Percentiles rank a stretch among this genome's conserved stretches.
phyloP scores from a whole-genome alignment of 2,329 filamentous ascomycete genomes.

The Xylaria digitata region DNA sequence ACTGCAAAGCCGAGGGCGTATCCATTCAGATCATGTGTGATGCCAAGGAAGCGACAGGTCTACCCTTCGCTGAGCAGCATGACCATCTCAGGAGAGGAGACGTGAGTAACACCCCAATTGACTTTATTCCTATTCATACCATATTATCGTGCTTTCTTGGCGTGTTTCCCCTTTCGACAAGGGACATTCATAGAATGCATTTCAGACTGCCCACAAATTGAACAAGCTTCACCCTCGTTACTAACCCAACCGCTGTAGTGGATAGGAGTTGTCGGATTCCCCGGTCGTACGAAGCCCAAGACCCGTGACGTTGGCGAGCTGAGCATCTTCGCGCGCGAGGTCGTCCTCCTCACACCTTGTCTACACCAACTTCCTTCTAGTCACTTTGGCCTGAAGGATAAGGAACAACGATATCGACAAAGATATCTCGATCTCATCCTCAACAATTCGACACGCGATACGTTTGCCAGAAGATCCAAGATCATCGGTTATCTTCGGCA shows the following conservation, averaged over 20 bases:
- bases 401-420: constrained; percentile 92
- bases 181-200: background rate
- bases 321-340: constrained; percentile 89
- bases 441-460: constrained; percentile 86
- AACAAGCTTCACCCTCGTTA: background rate
- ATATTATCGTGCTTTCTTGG: too few relatives aligned
- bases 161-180: too few relatives aligned
- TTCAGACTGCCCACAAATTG: background rate
- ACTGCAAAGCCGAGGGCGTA: constrained; percentile 68
- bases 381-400: constrained; percentile 94
- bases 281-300: constrained; percentile 88
- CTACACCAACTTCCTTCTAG: constrained; percentile 90
- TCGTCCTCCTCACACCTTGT: constrained; percentile 88
- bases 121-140: background rate
- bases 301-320: constrained; percentile 91
- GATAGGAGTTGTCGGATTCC: constrained; percentile 86
- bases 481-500: constrained; percentile 89
- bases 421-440: constrained; percentile 96
- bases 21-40: constrained; percentile 95
- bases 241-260: constrained; percentile 56
- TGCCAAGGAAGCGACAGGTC: constrained; percentile 79
- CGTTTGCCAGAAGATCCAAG: constrained; percentile 86
- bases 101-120: constrained; percentile 31
- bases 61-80: constrained; percentile 86
- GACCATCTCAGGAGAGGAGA: constrained; percentile 90